Evolutionary conservation across 1,139 yeast species (phyloP), one percentile per base, ranked within the genome.

Genomic region (Starmera stellimalicola): DNA sequence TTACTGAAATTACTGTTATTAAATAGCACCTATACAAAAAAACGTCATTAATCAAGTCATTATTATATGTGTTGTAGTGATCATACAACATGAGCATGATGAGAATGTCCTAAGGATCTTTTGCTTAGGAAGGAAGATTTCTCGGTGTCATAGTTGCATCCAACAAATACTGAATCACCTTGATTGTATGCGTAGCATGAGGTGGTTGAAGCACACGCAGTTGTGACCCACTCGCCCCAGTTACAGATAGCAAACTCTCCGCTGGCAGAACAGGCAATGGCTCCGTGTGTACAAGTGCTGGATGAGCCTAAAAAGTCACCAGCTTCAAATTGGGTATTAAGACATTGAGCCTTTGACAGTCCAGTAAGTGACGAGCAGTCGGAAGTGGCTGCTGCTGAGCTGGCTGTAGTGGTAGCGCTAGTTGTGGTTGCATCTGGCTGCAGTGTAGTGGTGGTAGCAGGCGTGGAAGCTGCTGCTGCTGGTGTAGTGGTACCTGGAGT

Each of bases 151-250:
- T 32, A 55, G 43, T 62, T 59, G 47, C 73, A 68, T 15, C 68
- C 65, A 31, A 61, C 45, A 29, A 54, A 55, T 23, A 67, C 70
- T 7, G 46, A 40, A 31, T 53, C 57, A 37, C 51, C 61, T 31
- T 50, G 48, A 27, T 58, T 63, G 41, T 58, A 60, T 16, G 80
- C 77, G 40, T 59, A 64, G 54, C 83, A 76, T 3, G 70, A 62
- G 5, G 82, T 74, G 31, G 80, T 77, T 3, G 67, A 55, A 8
- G 79, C 70, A 54, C 84, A 76, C 27, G 55, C 62, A 48, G 65
- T 63, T 17, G 49, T 48, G 14, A 71, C 75, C 82, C 83, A 77
- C 16, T 53, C 39, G 28, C 74, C 73, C 45, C 57, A 62, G 47
- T 69, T 63, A 55, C 82, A 76, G 26, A 72, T 55, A 12, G 79